Base-by-base conservation (phyloP, 345 rosid genomes). In the Turnera subulata region DNA sequence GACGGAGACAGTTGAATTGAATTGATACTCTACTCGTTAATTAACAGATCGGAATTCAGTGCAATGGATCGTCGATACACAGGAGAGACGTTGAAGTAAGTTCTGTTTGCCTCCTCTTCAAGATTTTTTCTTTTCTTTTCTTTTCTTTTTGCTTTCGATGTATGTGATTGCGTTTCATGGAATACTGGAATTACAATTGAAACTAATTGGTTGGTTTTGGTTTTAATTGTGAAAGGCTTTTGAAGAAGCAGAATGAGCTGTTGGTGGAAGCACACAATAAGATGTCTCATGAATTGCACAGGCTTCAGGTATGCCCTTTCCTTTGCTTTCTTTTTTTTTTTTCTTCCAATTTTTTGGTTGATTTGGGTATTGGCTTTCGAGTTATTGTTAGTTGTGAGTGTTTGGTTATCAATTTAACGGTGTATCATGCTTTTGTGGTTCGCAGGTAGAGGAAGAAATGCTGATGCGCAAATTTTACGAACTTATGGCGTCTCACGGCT, bases 361-460 rank as follows among this genome's bases (percentile, higher is more conserved):
- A 4, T 53, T 48, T 42, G 15, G 3, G 13, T 51, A 29, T 25
- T n/a, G 4, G 20, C 40, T 37, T 24, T 13, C 2, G 16, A 14
- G 20, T 21, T 47, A 18, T 18, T 45, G 1, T 18, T 43, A 29
- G 44, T 32, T 17, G 20, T 44, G 50, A 2, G 26, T 43, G 1
- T 19, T 2, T 33, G 9, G 37, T 54, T 19, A 14, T 48, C 12
- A 22, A 23, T 14, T 32, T 10, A 24, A 17, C 17, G 21, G 12
- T 17, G 1, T n/a, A n/a, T n/a, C 1, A 23, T 11, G 29, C 5
- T 29, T 21, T 43, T 19, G 15, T 61, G 9, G 23, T 37, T 51
- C 73, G 56, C 68, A 89, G 91, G 89, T 86, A 45, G 97, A 84
- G 72, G 89, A 89, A 64, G 82, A 82, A 68, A 84, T 84, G 88